Conservation (phyloP, 371 early-diverging fungal genomes). For the Fennellomyces sp. region DNA sequence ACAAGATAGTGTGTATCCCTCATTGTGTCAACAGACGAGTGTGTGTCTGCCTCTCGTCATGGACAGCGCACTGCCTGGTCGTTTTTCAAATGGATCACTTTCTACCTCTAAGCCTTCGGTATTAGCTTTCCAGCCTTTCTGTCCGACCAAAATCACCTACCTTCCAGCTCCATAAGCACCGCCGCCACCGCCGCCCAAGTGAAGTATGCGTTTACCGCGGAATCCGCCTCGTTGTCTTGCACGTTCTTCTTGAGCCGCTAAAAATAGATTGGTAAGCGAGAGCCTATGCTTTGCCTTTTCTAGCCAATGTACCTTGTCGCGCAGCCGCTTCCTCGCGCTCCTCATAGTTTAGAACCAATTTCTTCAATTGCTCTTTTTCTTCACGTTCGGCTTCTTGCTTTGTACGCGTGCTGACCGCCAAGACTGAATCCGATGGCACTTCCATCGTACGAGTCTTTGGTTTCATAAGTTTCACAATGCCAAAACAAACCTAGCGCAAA, state of each 20-base stretch:
- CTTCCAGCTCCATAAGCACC: conserved; percentile 22
- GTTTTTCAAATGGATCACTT: too few species aligned
- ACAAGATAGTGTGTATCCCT: too few species aligned
- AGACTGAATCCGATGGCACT: conserved; percentile 83
- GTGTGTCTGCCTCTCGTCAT: too few species aligned
- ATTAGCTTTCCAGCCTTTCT: too few species aligned
- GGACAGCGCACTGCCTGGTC: too few species aligned
- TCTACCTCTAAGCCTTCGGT: neutral
- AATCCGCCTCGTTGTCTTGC: conserved; percentile 25
- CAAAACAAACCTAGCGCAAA: conserved; percentile 27
- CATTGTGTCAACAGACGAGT: too few species aligned
- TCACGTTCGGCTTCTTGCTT: conserved; percentile 88
- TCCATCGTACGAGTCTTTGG: conserved; percentile 54
- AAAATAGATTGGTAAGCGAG: neutral
- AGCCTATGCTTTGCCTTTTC: too few species aligned
- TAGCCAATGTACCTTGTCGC: conserved; percentile 41
- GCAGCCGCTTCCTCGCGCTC: conserved; percentile 77
- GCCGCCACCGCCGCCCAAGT: conserved; percentile 45
- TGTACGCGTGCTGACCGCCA: conserved; percentile 81
- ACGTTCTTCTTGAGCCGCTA: conserved; percentile 43
- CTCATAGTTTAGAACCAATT: conserved; percentile 89
- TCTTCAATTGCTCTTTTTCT: conserved; percentile 89
- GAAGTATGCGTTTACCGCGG: conserved; percentile 38
- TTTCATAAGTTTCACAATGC: too few species aligned
- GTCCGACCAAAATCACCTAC: conserved; percentile 3